Evolutionary conservation across 441 rosid species (phyloP), one percentile per base, ranked within the genome.

Genomic region (Gossypium aridum): DNA sequence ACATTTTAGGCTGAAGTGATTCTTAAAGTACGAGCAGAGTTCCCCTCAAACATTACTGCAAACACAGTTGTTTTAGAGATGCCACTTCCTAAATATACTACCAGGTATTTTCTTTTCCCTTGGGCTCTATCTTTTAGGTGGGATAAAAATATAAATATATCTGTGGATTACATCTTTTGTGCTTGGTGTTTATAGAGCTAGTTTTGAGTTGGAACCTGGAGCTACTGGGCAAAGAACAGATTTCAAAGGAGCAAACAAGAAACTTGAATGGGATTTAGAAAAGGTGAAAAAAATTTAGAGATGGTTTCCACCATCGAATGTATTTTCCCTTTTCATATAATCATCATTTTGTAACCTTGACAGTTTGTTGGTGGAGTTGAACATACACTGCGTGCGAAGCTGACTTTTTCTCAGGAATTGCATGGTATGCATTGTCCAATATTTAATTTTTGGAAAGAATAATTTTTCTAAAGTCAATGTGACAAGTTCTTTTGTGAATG

Each of bases 311-410:
- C 22, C 22, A 20, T 20, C 22, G 22, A 20, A 20, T 20, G 22
- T 20, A 20, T 20, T 20, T 20, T 20, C 22, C 70, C 34, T 64
- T 70, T 53, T 12, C 9, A 22, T 66, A 31, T 71, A 54, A 60
- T 63, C 47, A 49, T 49, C 20, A 49, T 73, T 76, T 67, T 78
- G 53, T 63, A 54, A 17, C 70, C 70, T 56, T 65, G 77, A 64
- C 88, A 96, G 99, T 85, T 93, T 80, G 90, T 89, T 82, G 99
- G 99, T 43, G 99, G 97, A 84, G 87, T 88, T 55, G 99, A 93
- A 75, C 94, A 88, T 75, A 93, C 91, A 25, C 88, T 96, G 51
- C 96, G 91, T 70, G 99, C 96, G 71, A 96, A 96, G 89, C 82
- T 96, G 81, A 92, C 97, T 75, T 93, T 96, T 83, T 89, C 90